Evolutionary conservation across 208 protist species (phyloP).

Genomic region (Crithidia sp.): DNA sequence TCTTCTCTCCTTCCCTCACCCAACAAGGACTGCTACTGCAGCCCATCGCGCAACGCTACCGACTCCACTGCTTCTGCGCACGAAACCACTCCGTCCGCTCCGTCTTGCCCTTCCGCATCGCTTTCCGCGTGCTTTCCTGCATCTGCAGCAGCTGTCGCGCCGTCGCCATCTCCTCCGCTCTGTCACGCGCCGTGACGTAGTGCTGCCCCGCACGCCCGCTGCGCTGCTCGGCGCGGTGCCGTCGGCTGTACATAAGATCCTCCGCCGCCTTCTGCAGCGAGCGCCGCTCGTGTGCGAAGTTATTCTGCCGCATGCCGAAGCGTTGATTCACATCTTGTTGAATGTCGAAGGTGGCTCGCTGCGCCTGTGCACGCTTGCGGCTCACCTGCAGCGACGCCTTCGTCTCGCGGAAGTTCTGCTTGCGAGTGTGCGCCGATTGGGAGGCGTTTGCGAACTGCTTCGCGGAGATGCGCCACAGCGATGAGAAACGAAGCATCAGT

Average conservation of each 20-base stretch:
- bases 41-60: conserved; percentile 7
- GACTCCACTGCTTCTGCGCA: conserved; percentile 49
- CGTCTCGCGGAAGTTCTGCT: conserved; percentile 57
- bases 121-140: conserved; percentile 49
- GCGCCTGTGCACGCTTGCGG: conserved; percentile 48
- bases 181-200: conserved; percentile 28
- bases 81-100: conserved; percentile 51
- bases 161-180: conserved; percentile 47
- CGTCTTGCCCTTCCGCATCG: conserved; percentile 50
- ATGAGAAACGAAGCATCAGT: conserved; percentile 9
- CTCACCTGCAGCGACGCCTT: conserved; percentile 51
- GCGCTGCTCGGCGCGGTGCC: conserved; percentile 8
- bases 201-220: conserved; percentile 6
- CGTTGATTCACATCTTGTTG: conserved; percentile 56
- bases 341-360: conserved; percentile 40
- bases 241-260: conserved; percentile 45
- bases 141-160: conserved; percentile 66
- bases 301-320: conserved; percentile 41
- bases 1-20: no score
- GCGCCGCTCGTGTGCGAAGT: conserved; percentile 32
- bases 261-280: conserved; percentile 36
- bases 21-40: no score
- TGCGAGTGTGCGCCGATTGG: conserved; percentile 33
- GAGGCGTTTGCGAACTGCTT: conserved; percentile 17
- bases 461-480: conserved; percentile 12